phyloP scores from a whole-genome alignment of 2,329 filamentous ascomycete species.

The Hymenoscyphus fraxineus region DNA sequence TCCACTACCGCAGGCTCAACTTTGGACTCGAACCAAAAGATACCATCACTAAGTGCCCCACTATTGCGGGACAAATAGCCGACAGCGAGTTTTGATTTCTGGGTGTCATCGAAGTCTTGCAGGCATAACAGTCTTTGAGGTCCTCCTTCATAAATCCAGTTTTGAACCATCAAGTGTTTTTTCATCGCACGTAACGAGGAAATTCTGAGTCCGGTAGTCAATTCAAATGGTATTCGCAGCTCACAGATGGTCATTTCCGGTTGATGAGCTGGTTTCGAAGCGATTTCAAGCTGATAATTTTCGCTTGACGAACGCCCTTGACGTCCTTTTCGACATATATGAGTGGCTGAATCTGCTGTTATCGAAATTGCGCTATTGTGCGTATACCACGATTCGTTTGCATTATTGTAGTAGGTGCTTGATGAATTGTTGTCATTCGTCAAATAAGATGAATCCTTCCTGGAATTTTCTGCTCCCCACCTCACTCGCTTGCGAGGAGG shows the following conservation, averaged over 20 bases:
- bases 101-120: neutral
- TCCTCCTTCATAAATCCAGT: neutral
- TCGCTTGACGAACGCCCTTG: neutral
- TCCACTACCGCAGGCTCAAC: neutral
- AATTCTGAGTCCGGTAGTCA: neutral
- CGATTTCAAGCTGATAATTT: neutral
- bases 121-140: neutral
- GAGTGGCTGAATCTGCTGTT: neutral
- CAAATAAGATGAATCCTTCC: neutral
- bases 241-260: neutral
- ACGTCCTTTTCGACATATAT: neutral
- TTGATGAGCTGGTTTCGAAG: neutral
- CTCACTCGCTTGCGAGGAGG: neutral
- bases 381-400: too few relatives aligned
- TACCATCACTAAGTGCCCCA: neutral
- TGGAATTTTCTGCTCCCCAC: neutral
- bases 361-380: neutral
- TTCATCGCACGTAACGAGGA: neutral
- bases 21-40: neutral
- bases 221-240: neutral
- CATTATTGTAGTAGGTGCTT: neutral
- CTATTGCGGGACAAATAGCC: neutral
- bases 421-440: neutral
- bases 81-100: neutral
- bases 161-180: neutral